Evolutionary conservation across 208 protist species (phyloP), one percentile per base, ranked within the genome.

Genomic region (Acanthamoeba lenticulata): DNA sequence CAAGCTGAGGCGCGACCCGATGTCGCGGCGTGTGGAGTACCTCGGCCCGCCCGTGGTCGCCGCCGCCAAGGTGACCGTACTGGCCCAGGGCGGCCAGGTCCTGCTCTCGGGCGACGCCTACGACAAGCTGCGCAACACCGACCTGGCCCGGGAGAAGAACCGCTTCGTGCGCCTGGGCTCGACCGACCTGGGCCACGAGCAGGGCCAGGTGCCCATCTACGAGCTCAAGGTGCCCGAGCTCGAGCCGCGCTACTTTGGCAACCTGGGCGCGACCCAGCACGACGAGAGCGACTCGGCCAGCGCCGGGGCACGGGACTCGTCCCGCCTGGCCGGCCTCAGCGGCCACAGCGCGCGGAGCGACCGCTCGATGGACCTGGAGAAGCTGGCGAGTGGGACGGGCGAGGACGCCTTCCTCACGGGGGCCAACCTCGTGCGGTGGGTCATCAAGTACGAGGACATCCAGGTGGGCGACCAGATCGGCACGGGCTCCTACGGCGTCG

Each of bases 71-170:
- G n/a, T 93, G 9, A 62, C 90, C 2, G 44, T 19, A 24, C n/a
- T 93, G 47, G 90, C 90, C 3, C 90, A 93, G 29, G 90, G 90
- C 19, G 90, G 90, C 27, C 90, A 93, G 67, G 86, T 92, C 36
- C 79, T 77, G 27, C 67, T 77, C 36, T 77, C 67, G 2, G 38
- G 21, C 67, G 38, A 77, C 2, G 67, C 34, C 6, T 77, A 44
- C 36, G 67, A n/a, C 36, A 45, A 77, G 67, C 0, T 77, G 0
- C 13, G 38, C 36, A 38, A 77, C 67, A 77, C 67, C 19, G 36
- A 77, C 36, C 38, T 77, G 67, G 67, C 36, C 67, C 38, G 44
- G 67, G 67, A 77, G 36, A 38, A 44, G 36, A 44, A 60, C 79
- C 29, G 79, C 47, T 89, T 49, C 79, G 17, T 42, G 15, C 44